Conservation (phyloP, 768 basidiomycete genomes). For the Leucocoprinus leucothites region DNA sequence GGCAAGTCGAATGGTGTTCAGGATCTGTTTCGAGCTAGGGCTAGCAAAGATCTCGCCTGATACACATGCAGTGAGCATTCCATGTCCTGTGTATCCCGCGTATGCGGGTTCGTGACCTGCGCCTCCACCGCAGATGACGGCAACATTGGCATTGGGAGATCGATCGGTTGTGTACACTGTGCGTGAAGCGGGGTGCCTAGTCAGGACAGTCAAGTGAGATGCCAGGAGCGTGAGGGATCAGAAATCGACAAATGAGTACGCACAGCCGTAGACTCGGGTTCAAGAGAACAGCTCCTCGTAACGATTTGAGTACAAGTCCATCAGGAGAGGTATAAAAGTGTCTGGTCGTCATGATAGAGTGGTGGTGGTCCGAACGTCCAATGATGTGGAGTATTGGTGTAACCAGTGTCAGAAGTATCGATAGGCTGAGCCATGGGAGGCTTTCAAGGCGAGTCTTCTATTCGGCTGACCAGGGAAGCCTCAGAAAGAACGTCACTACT, state of each 20-base stretch:
- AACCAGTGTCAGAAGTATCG: no score
- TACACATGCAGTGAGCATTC: constrained; percentile 53
- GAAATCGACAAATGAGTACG: constrained; percentile 14
- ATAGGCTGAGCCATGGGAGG: no score
- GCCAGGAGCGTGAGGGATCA: not conserved
- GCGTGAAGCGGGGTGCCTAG: constrained; percentile 34
- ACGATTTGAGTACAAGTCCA: constrained; percentile 39
- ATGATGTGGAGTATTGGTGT: no score
- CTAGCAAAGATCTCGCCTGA: constrained; percentile 64
- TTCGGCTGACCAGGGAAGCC: no score
- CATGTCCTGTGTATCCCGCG: constrained; percentile 53
- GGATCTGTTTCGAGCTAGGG: constrained; percentile 57
- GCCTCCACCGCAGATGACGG: constrained; percentile 47
- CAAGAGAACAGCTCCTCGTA: constrained; percentile 37
- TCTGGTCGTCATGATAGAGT: constrained; percentile 35
- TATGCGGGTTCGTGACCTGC: constrained; percentile 62
- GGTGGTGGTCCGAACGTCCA: no score
- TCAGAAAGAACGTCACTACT: no score
- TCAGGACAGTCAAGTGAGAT: not conserved
- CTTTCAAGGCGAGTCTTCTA: no score
- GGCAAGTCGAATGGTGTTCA: constrained; percentile 46
- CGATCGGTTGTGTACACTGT: constrained; percentile 28
- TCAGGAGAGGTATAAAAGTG: constrained; percentile 40
- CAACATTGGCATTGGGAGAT: constrained; percentile 24
- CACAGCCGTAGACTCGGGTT: constrained; percentile 39